Evolutionary conservation across 345 rosid genomes (phyloP), one percentile per base, ranked within the genome.

Genomic region (Salix brachista): DNA sequence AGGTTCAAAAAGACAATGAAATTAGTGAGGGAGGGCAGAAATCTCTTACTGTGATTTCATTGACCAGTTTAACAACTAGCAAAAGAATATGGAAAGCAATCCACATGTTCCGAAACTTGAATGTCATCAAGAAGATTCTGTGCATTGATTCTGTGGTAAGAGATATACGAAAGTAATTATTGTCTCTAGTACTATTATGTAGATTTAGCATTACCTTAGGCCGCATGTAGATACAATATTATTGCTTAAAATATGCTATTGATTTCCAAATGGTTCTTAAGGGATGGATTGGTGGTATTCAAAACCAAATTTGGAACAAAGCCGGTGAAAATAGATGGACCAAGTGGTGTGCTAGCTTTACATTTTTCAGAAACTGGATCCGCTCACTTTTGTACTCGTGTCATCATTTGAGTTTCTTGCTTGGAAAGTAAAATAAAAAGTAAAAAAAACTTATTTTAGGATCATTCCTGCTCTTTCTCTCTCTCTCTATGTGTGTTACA

Each of bases 31-130:
- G 18, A 44, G 26, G 4, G 42, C 60, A 28, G 28, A 72, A 76
- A 62, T 77, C 85, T 18, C 25, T 82, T 18, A 79, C 67, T 75
- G 85, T 76, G 21, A 68, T 87, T 62, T 83, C 61, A 65, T 48
- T 85, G 82, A 73, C 12, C 17, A 89, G 78, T 71, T 2, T 81
- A 46, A 78, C 83, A 39, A 79, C 91, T 8, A 67, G 70, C 75
- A 78, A 3, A 37, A 75, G 88, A 70, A 85, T 84, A 71, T 87
- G 87, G 89, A 72, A 34, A 26, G 82, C 84, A 17, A 37, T 89
- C 85, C 84, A 76, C 69, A 72, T 46, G 85, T 4, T 17, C 19
- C 1, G 68, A 32, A 84, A 64, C 12, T 17, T 73, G 72, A 80
- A 48, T 14, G 11, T 88, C 23, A 36, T 86, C 70, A 65, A 79